Percentiles rank a stretch among this genome's conserved stretches.
These are phyloP conservation scores for Malbranchea zuffiana DNA, from an alignment of 2,329 filamentous ascomycete genomes.

Conservation along the genomic window DNA sequence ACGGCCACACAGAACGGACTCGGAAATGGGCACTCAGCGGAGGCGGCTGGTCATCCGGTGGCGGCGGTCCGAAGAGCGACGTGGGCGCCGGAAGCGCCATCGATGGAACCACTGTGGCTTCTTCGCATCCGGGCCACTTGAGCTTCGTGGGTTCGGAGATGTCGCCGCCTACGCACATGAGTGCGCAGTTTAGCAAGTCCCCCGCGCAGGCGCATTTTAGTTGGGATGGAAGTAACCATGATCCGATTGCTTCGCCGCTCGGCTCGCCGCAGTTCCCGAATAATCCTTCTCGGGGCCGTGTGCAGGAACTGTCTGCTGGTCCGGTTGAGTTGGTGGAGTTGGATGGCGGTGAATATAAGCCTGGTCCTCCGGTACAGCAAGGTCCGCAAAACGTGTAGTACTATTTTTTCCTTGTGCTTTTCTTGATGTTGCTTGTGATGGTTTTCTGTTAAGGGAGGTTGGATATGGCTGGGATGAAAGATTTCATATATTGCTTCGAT, in stretches of 20 bases:
- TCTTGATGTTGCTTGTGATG: too few relatives aligned
- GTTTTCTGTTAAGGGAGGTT: too few relatives aligned
- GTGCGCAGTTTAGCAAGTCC: background rate
- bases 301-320: conserved; percentile 2
- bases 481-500: too few relatives aligned
- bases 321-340: conserved; percentile 8
- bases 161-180: background rate
- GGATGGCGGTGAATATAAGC: too few relatives aligned
- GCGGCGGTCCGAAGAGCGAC: too few relatives aligned
- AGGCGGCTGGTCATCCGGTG: conserved; percentile 12
- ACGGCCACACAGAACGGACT: conserved; percentile 24
- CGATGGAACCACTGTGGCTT: background rate
- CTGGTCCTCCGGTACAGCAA: too few relatives aligned
- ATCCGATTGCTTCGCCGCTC: background rate
- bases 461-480: too few relatives aligned
- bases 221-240: conserved; percentile 5
- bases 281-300: background rate
- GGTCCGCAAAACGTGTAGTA: too few relatives aligned
- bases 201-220: conserved; percentile 2
- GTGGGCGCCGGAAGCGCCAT: conserved; percentile 5
- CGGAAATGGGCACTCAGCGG: conserved; percentile 25
- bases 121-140: conserved; percentile 12
- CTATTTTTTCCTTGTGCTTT: too few relatives aligned
- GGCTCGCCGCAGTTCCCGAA: too few relatives aligned
- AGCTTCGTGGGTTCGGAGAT: conserved; percentile 14